phyloP scores from a whole-genome alignment of 768 basidiomycete species.

The Tricholoma sp. region DNA sequence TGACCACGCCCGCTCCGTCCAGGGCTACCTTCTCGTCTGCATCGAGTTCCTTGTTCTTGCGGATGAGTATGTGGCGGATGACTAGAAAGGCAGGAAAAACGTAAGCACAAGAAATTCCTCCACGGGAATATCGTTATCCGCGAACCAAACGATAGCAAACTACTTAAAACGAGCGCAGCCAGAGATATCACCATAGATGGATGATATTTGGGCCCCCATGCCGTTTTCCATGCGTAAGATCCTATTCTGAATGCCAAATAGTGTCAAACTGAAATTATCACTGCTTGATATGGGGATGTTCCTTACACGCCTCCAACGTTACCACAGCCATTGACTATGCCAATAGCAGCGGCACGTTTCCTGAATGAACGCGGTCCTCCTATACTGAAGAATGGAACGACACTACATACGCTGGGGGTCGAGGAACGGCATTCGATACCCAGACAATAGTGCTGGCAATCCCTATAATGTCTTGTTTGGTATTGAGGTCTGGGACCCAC shows the following conservation, averaged over 20 bases:
- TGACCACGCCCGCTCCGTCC: too few species aligned
- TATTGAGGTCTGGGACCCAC: conserved; percentile 13
- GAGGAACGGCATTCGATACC: conserved; percentile 55
- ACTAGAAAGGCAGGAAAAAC: too few species aligned
- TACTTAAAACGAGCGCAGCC: conserved; percentile 29
- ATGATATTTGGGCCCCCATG: conserved; percentile 56
- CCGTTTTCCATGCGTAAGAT: conserved; percentile 61
- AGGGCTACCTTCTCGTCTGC: too few species aligned
- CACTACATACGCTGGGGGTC: conserved; percentile 47
- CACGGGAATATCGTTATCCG: too few species aligned
- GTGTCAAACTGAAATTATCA: too few species aligned
- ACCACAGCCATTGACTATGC: conserved; percentile 53
- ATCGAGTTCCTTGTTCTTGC: too few species aligned
- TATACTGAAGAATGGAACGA: neutral
- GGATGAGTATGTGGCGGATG: too few species aligned
- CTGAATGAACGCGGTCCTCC: conserved; percentile 14
- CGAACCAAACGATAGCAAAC: too few species aligned
- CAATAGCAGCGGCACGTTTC: conserved; percentile 52
- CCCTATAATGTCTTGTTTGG: conserved; percentile 19
- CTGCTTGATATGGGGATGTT: neutral
- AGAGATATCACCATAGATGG: conserved; percentile 53
- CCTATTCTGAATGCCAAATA: conserved; percentile 45
- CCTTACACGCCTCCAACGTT: conserved; percentile 57
- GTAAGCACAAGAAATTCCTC: too few species aligned
- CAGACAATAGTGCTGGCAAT: conserved; percentile 50